Evolutionary conservation across 2,329 filamentous ascomycete genomes (phyloP), one percentile per base, ranked within the genome.

Genomic region (Fusarium azukiicola): DNA sequence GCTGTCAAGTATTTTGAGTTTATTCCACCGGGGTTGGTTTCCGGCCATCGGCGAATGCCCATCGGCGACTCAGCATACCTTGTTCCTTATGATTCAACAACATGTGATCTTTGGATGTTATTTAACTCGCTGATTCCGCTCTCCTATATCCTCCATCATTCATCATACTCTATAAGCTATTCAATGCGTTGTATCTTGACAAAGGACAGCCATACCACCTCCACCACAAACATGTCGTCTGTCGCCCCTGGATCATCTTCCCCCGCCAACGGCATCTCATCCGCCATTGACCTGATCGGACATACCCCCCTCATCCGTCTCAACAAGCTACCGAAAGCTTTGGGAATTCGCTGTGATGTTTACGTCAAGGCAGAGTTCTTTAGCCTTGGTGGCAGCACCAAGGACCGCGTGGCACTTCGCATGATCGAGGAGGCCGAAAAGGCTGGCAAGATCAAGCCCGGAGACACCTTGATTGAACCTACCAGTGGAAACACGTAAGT

Each of bases 381-480:
- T 92, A 98, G 98, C 88, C 96, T 96, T 9, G 97, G 97, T 74
- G 97, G 97, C 77, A 97, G 96, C 85, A 96, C 98, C 85, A 98
- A 98, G 88, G 97, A 98, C 88, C 93, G 97, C 74, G 99, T 99
- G 86, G 97, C 97, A 32, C 90, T 98, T 85, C 96, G 97, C 84
- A 99, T 99, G 97, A 95, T 99, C 78, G 97, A 99, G 88, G 96
- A 97, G 86, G 97, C 97, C n/a, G 97, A 99, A 91, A 94, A 93
- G 84, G 94, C 92, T 67, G 98, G 97, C 56, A 94, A 97, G 80
- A 98, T 99, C 89, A 98, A 97, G 92, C 97, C 97, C n/a, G 97
- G 97, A 73, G 97, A 99, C 89, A 99, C 96, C 61, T 90, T 99
- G 84, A 99, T 99, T 85, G 97, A 99, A 91, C 97, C 97, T 11